phyloP scores from a whole-genome alignment of 1,139 yeast species.

The Pneumocystis jirovecii region DNA sequence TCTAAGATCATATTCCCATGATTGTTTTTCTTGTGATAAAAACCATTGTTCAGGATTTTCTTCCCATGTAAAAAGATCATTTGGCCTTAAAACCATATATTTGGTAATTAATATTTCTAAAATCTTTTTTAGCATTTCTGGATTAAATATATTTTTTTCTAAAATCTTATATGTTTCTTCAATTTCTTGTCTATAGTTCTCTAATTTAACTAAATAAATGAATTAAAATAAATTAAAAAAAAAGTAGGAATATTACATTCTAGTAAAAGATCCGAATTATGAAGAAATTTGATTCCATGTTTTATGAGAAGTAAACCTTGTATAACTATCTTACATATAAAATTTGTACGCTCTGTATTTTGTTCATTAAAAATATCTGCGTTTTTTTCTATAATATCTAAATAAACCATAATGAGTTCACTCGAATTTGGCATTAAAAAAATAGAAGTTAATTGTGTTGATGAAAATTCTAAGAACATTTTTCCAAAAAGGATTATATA shows the following conservation, averaged over 20 bases:
- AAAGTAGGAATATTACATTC: slow-evolving; percentile 20
- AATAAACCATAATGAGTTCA: slow-evolving; percentile 42
- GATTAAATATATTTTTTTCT: slow-evolving; percentile 42
- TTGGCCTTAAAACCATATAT: slow-evolving; percentile 58
- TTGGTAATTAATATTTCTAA: slow-evolving; percentile 53
- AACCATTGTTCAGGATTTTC: slow-evolving; percentile 89
- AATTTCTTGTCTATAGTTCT: slow-evolving; percentile 39
- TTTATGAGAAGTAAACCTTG: slow-evolving; percentile 57
- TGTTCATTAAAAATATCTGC: slow-evolving; percentile 43
- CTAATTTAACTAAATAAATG: slow-evolving; percentile 29
- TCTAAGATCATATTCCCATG: slow-evolving; percentile 73
- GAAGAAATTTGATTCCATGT: slow-evolving; percentile 42
- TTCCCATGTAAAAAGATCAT: slow-evolving; percentile 68
- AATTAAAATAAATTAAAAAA: not conserved
- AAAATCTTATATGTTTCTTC: slow-evolving; percentile 41
- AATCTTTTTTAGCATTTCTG: slow-evolving; percentile 39
- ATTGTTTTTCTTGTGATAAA: slow-evolving; percentile 57
- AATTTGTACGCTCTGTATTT: slow-evolving; percentile 32
- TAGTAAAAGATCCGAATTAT: slow-evolving; percentile 5
- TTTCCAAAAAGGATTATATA: slow-evolving; percentile 66
- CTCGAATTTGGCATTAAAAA: slow-evolving; percentile 51
- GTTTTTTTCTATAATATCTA: slow-evolving; percentile 45
- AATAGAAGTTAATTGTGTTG: slow-evolving; percentile 54
- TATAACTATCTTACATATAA: slow-evolving; percentile 66
- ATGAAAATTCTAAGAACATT: slow-evolving; percentile 43